phyloP scores from a whole-genome alignment of 495 filamentous ascomycete genomes.

The Tuber melanosporum region DNA sequence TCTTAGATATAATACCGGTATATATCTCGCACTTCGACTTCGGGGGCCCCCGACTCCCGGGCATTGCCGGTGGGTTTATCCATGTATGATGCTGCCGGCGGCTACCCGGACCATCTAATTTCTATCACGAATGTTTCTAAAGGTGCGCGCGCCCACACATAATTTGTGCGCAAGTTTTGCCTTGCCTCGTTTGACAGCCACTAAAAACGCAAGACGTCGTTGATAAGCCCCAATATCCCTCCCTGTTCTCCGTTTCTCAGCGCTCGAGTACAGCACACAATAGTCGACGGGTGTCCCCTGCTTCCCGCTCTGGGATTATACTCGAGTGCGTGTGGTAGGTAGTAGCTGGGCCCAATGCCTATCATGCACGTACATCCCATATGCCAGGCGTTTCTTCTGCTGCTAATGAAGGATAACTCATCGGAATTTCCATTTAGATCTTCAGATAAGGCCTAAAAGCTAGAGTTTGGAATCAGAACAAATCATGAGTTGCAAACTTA shows the following conservation, averaged over 20 bases:
- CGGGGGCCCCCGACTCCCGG: neutral
- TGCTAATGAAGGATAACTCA: neutral
- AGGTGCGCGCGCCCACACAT: neutral
- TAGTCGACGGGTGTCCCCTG: neutral
- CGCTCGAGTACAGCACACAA: neutral
- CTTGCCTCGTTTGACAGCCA: neutral
- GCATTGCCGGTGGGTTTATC: neutral
- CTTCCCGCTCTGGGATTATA: neutral
- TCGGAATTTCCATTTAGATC: neutral
- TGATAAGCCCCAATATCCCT: neutral
- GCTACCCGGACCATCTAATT: neutral
- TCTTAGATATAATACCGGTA: neutral
- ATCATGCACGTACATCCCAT: constrained; percentile 1
- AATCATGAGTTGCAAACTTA: constrained; percentile 2
- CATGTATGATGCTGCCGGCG: neutral
- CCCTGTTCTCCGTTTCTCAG: neutral
- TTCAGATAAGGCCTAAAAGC: neutral
- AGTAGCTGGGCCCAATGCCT: neutral
- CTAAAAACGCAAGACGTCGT: neutral
- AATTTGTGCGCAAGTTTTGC: neutral
- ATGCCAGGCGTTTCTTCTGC: neutral
- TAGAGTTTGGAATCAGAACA: neutral
- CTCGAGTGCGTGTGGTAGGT: neutral
- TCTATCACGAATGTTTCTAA: neutral
- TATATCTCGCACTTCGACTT: neutral